Evolutionary conservation across 306 rosid species (phyloP).

Genomic region (Dalbergia oliveri): DNA sequence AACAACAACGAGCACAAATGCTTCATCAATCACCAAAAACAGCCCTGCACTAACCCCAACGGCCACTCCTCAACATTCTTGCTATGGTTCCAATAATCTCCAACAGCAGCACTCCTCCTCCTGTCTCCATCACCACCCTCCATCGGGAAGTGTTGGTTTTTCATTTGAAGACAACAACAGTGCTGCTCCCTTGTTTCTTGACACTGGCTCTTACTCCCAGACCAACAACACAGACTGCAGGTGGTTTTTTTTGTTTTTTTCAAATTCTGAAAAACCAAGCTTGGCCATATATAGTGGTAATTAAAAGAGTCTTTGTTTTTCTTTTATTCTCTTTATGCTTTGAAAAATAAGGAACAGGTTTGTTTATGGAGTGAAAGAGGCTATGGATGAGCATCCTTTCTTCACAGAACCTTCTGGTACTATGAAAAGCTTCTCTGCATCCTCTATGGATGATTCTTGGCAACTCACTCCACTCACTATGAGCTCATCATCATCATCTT

Average conservation of each 20-base stretch:
- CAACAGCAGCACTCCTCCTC: conserved; percentile 52
- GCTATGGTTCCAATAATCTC: conserved; percentile 15
- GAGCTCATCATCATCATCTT: conserved; percentile 67
- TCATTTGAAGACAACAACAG: conserved; percentile 64
- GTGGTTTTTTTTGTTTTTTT: conserved; percentile 32
- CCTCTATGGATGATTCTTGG: conserved; percentile 76
- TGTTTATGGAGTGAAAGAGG: conserved; percentile 69
- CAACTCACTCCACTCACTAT: conserved; percentile 82
- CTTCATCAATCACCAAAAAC: conserved; percentile 54
- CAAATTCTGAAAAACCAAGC: background rate
- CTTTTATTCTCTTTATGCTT: background rate
- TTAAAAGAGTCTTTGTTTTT: background rate
- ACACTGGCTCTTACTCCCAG: conserved; percentile 63
- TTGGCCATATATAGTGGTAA: background rate
- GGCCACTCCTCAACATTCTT: conserved; percentile 38
- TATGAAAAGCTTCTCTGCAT: conserved; percentile 64
- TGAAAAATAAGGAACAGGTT: conserved; percentile 61
- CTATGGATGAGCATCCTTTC: conserved; percentile 78
- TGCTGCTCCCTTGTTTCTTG: conserved; percentile 64
- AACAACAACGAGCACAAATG: conserved; percentile 25
- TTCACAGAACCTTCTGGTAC: conserved; percentile 80
- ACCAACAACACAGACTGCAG: conserved; percentile 60
- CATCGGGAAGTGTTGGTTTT: conserved; percentile 60
- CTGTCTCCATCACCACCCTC: conserved; percentile 47
- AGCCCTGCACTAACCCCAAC: conserved; percentile 29